Evolutionary conservation across 768 basidiomycete species (phyloP), one percentile per base, ranked within the genome.

Genomic region (Floccularia luteovirens): DNA sequence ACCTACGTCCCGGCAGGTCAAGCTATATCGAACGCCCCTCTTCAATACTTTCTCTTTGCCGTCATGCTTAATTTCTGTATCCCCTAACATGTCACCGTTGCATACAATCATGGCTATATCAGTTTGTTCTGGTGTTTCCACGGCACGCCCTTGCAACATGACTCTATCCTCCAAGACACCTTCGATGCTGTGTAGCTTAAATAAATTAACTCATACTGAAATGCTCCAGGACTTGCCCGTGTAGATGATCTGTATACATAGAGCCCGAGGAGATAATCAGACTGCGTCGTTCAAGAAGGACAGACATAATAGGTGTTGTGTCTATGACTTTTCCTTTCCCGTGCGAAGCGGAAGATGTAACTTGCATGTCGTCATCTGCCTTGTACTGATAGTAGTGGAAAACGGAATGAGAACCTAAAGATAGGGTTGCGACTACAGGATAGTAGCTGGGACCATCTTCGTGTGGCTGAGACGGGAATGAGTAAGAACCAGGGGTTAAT

Each of bases 361-460:
- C 43, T 6, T 36, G 40, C 22, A 52, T 50, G 33, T 27, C 14
- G 21, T 42, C 45, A 37, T 57, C 48, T 27, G 50, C 30, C 41
- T 60, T 62, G 51, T 89, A 89, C 39, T 68, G 70, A 54, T 89
- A 89, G 54, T 94, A 87, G 59, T 90, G 74, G 48, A 97, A 82
- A 41, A 90, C 66, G 2, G 83, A 66, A 57, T 92, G 89, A 1
- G 89, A 86, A 30, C 83, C 82, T 43, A 96, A 63, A 11, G 92
- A 91, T 36, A 97, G 62, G n/a, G 93, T 96, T 1, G 89, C 83
- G 1, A 96, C 92, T 3, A 84, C 77, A 0, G 92, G 89, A 52
- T 80, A 65, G 61, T 94, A 97, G 13, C 81, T 75, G 2, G 90
- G 84, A 0, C 93, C 91, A 57, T 97, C 92, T 64, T 94, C 82